Evolutionary conservation across 495 filamentous ascomycete species (phyloP).

Genomic region (Penicillium lagena): DNA sequence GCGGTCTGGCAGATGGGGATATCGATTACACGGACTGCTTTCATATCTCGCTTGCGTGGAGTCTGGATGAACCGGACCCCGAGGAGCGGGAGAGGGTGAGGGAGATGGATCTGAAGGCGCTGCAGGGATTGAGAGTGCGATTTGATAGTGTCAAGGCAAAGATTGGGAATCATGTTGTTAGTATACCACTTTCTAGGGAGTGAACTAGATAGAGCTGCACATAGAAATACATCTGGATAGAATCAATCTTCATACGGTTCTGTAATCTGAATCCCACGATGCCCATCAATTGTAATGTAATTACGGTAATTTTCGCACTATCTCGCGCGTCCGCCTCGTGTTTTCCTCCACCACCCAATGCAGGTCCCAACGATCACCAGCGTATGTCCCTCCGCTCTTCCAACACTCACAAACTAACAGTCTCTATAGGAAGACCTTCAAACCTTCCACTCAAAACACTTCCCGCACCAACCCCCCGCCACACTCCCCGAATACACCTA

Average conservation of each 20-base stretch:
- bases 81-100: slow-evolving; percentile 20
- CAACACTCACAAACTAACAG: no score
- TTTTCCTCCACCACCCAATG: slow-evolving; percentile 5
- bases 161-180: slow-evolving; percentile 67
- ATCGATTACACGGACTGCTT: slow-evolving; percentile 50
- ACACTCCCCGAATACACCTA: slow-evolving; percentile 14
- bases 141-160: slow-evolving; percentile 59
- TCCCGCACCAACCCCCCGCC: slow-evolving; percentile 31
- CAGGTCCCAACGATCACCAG: slow-evolving; percentile 43
- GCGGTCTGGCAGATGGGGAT: background rate
- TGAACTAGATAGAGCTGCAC: slow-evolving; percentile 1
- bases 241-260: no score
- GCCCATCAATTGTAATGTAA: background rate
- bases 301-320: slow-evolving; percentile 8
- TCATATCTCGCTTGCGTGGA: slow-evolving; percentile 81
- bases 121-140: slow-evolving; percentile 14
- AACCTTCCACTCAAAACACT: slow-evolving; percentile 62
- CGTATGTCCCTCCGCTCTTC: slow-evolving; percentile 19
- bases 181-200: slow-evolving; percentile 33
- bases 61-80: slow-evolving; percentile 31
- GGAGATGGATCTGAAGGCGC: slow-evolving; percentile 21
- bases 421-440: slow-evolving; percentile 59
- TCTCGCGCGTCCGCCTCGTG: slow-evolving; percentile 5
- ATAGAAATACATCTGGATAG: background rate
- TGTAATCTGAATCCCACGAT: no score